Evolutionary conservation across 2,329 filamentous ascomycete species (phyloP), one percentile per base, ranked within the genome.

Genomic region (Acephala macrosclerotiorum): DNA sequence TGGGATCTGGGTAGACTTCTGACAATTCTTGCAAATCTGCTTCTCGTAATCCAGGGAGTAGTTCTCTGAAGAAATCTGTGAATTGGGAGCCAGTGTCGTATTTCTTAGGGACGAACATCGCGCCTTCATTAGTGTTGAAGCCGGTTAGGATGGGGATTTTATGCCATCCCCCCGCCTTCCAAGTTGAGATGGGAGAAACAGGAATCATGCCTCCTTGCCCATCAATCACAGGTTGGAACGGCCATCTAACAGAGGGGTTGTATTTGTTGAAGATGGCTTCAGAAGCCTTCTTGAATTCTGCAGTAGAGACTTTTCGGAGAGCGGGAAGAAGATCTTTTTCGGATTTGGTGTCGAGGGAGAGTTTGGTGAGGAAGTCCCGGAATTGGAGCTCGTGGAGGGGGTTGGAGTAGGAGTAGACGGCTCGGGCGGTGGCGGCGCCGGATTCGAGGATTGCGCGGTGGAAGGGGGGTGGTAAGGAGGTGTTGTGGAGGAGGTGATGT

Each of bases 181-280:
- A 90, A n/a, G 83, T 82, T n/a, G 82, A 79, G 14, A 90, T 80
- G 2, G 90, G 89, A 12, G 84, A 78, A 29, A 83, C 80, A 2
- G 83, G 80, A 61, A 92, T 87, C 16, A 89, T 76, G 14, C 85
- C 83, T 3, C 75, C 78, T 16, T 76, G 72, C 0, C 84, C 84
- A 72, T 91, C 89, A 64, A 92, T 85, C 40, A 89, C 86, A 8
- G 90, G 90, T 71, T 92, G 90, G 78, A 91, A 93, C 0, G 91
- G 81, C 86, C 86, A 89, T 33, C 81, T 80, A 9, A 87, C 77
- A 8, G 77, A 79, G 3, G 73, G 69, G n/a, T 76, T 74, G 71
- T 83, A 82, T 55, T 75, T 75, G 11, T 76, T 68, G 78, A 81
- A 87, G 35, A 87, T 78, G 6, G 63, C 51, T 56, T 79, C 75